phyloP scores from a whole-genome alignment of 257 asterid species.

The Verbena officinalis region DNA sequence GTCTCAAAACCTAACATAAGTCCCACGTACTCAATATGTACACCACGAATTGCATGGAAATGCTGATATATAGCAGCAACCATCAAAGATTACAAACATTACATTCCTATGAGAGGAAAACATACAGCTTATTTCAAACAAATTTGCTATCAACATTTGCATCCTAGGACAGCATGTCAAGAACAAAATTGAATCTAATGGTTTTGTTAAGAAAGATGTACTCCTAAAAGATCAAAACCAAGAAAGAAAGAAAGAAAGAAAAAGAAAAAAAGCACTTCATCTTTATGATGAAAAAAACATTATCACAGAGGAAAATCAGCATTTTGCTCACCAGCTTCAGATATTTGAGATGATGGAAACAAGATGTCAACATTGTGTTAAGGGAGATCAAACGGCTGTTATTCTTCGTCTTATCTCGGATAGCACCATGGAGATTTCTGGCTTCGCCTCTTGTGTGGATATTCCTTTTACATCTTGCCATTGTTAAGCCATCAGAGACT shows the following conservation, averaged over 20 bases:
- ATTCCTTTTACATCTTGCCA: not conserved
- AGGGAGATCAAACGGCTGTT: not conserved
- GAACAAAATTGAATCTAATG: slow-evolving; percentile 1
- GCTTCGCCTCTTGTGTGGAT: not conserved
- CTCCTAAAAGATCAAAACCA: not conserved
- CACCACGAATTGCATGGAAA: too few species aligned
- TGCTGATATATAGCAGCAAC: not conserved
- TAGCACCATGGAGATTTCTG: not conserved
- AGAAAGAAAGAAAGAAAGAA: not conserved
- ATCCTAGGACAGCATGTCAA: not conserved
- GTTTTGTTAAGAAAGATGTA: not conserved
- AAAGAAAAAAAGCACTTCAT: too few species aligned
- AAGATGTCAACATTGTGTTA: not conserved
- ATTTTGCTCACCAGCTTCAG: not conserved
- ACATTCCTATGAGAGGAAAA: not conserved
- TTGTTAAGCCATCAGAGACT: not conserved
- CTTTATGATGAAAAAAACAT: too few species aligned
- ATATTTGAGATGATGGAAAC: slow-evolving; percentile 5
- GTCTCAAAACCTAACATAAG: too few species aligned
- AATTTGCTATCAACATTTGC: not conserved
- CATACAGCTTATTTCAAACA: not conserved
- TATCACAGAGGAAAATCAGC: not conserved
- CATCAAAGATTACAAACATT: not conserved
- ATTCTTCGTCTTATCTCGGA: not conserved
- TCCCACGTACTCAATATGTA: too few species aligned